Percentiles rank a stretch among this genome's conserved stretches.
phyloP scores from a whole-genome alignment of 192 early-diverging fungal genomes.

The Podila minutissima region DNA sequence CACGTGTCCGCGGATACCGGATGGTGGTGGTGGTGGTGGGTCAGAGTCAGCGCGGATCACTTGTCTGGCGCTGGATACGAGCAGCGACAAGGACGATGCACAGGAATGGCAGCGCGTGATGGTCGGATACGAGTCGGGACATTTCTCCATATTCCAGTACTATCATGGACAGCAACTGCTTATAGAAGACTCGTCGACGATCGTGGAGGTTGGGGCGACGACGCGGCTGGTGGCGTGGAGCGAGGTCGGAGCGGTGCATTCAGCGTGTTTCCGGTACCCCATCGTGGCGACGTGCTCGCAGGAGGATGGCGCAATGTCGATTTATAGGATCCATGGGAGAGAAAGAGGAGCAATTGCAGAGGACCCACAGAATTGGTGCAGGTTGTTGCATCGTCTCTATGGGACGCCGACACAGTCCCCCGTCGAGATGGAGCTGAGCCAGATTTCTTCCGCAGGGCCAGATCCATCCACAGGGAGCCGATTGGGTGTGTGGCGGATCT shows the following conservation, averaged over 20 bases:
- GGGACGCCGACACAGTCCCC: conserved; percentile 20
- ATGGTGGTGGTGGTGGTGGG: not conserved
- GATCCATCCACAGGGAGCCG: not conserved
- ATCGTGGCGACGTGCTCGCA: conserved; percentile 20
- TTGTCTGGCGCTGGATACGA: conserved; percentile 20
- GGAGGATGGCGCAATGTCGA: conserved; percentile 28
- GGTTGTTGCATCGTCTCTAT: conserved; percentile 31
- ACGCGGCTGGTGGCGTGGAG: conserved; percentile 15
- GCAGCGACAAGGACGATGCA: not conserved
- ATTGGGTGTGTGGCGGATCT: conserved; percentile 11
- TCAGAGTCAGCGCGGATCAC: not conserved
- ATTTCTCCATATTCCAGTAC: conserved; percentile 44
- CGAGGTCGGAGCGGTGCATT: conserved; percentile 15
- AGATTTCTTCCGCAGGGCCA: not conserved
- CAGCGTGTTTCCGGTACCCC: conserved; percentile 24
- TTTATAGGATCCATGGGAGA: conserved; percentile 16
- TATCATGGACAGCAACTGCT: not conserved
- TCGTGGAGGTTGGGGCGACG: conserved; percentile 29
- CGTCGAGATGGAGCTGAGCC: conserved; percentile 11
- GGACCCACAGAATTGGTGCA: conserved; percentile 16
- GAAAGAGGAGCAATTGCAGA: not conserved
- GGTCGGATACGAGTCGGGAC: conserved; percentile 36
- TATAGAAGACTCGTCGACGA: not conserved
- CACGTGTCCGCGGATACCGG: not conserved
- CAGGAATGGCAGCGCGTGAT: conserved; percentile 32